phyloP scores from a whole-genome alignment of 75 land plant species.

The Chamaecyparis obtusa region DNA sequence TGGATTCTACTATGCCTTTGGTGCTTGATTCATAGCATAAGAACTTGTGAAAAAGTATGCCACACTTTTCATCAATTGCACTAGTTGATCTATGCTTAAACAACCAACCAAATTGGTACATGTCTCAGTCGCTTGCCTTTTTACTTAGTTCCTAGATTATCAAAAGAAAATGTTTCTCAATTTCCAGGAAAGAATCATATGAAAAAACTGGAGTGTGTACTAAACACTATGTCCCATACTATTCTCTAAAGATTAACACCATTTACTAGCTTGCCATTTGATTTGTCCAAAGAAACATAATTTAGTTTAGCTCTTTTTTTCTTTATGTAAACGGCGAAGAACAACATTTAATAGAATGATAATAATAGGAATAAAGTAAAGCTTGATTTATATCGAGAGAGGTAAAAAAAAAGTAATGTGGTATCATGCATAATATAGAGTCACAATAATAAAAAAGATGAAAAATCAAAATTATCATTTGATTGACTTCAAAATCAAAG shows the following conservation, averaged over 20 bases:
- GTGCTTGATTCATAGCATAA: constrained; percentile 10
- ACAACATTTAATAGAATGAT: too few species aligned
- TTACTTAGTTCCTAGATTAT: constrained; percentile 4
- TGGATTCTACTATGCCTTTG: neutral
- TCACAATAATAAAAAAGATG: too few species aligned
- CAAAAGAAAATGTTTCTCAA: neutral
- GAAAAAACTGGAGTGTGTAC: neutral
- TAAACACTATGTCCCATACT: neutral
- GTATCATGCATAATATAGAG: too few species aligned
- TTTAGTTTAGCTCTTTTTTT: neutral
- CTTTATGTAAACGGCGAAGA: neutral
- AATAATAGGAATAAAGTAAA: too few species aligned
- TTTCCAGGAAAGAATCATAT: neutral
- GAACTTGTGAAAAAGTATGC: neutral
- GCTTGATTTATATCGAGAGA: too few species aligned
- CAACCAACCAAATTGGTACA: neutral
- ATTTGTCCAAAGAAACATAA: neutral
- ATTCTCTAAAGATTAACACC: neutral
- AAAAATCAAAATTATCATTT: too few species aligned
- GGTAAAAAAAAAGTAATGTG: too few species aligned
- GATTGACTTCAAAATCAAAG: too few species aligned
- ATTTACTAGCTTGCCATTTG: neutral
- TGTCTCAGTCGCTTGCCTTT: neutral
- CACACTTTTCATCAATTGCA: neutral
- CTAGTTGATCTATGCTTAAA: constrained; percentile 4